Evolutionary conservation across 2,329 filamentous ascomycete species (phyloP).

Genomic region (Cercospora berteroae): DNA sequence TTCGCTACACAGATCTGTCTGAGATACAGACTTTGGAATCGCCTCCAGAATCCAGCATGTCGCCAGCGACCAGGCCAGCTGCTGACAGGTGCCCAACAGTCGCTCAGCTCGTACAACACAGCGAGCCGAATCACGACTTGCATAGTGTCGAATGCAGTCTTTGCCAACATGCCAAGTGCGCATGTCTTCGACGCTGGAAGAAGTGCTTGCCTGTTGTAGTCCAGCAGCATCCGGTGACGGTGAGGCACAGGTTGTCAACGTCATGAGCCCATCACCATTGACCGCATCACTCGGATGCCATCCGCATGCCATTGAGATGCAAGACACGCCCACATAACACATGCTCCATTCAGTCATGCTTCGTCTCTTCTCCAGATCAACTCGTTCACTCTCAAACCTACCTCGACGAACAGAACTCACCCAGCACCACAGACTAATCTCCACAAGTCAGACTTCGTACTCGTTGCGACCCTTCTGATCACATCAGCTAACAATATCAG

Average conservation of each 20-base stretch:
- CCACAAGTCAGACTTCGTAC: not conserved
- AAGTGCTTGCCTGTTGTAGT: not conserved
- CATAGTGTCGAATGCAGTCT: not conserved
- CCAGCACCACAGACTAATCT: not conserved
- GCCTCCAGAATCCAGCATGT: not conserved
- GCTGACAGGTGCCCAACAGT: not conserved
- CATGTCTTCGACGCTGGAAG: not conserved
- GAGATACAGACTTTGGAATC: not conserved
- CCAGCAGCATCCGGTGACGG: not conserved
- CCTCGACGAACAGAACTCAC: not conserved
- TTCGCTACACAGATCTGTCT: too few relatives aligned
- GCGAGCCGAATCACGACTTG: not conserved
- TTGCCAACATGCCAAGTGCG: not conserved
- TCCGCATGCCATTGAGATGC: not conserved
- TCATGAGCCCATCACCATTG: slow-evolving; percentile 1
- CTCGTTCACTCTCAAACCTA: not conserved
- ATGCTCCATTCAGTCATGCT: slow-evolving; percentile 25
- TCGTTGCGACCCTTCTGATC: not conserved
- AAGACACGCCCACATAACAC: not conserved
- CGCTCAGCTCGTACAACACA: not conserved
- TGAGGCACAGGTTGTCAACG: not conserved
- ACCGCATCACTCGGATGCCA: not conserved
- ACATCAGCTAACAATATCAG: slow-evolving; percentile 5
- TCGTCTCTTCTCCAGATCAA: slow-evolving; percentile 9
- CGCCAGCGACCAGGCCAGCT: not conserved